Base-by-base conservation (phyloP, 2,329 filamentous ascomycete species). In the Botrytis elliptica region DNA sequence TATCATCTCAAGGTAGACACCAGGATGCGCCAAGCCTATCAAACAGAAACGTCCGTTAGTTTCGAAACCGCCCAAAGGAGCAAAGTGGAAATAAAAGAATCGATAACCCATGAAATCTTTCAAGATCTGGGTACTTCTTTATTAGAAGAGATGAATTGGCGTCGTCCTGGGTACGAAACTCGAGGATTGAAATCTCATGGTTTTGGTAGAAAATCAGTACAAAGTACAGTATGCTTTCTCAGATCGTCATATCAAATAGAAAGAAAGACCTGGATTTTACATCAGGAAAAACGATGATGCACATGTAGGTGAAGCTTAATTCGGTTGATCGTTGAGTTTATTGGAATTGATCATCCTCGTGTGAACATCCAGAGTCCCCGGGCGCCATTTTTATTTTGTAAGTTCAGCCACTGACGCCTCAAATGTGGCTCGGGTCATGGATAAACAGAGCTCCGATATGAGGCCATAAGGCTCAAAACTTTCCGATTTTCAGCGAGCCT, bases 401-500 rank as follows among this genome's bases (percentile, higher is more conserved):
- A 40, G 36, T 62, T 38, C 59, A 62, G 59, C 59, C 59, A 62
- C 59, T 40, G 22, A 25, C 36, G 38, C 59, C 59, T 40, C 36
- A 62, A n/a, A n/a, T 18, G 36, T 25, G 36, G 60, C 12, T 36
- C 25, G 46, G 65, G 25, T 55, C 64, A 42, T 25, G 66, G 49
- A 42, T 42, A 44, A 59, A 69, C 16, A 22, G 12, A 29, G 25
- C n/a, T 29, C 49, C 66, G 57, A 62, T 46, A 25, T n/a, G 18
- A 71, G 55, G 57, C 60, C 25, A 72, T 10, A 52, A 73, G 64
- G 65, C 64, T 20, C 36, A 16, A 44, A 36, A 33, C 9, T 29
- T 42, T 70, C 12, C 33, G 33, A 29, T 57, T 62, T 70, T 55
- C 60, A 33, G 22, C 59, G 70, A 75, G 74, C 76, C 73, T 76